Evolutionary conservation across 2,329 filamentous ascomycete genomes (phyloP).

Genomic region (Cryphonectria radicalis): DNA sequence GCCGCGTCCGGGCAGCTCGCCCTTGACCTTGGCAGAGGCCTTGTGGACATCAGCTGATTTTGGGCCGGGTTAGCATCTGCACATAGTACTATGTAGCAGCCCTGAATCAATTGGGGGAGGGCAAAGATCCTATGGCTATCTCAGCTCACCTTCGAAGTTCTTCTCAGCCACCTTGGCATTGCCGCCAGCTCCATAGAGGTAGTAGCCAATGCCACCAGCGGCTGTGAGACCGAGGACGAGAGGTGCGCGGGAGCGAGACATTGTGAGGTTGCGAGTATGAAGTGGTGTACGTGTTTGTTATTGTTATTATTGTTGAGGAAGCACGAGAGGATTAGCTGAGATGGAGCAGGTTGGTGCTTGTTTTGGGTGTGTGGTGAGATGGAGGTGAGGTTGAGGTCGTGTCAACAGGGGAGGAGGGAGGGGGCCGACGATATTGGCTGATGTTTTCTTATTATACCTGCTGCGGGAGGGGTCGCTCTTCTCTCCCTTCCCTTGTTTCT

Average conservation of each 20-base stretch:
- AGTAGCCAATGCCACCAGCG: slow-evolving; percentile 78
- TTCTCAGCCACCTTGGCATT: slow-evolving; percentile 82
- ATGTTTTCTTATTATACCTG: slow-evolving; percentile 3
- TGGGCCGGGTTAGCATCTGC: slow-evolving; percentile 30
- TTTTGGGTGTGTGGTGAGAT: neutral
- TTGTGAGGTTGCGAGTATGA: slow-evolving; percentile 35
- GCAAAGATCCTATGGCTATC: neutral
- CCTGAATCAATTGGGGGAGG: neutral
- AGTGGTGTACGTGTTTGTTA: neutral
- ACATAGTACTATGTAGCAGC: neutral
- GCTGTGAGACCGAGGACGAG: slow-evolving; percentile 63
- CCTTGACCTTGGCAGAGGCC: slow-evolving; percentile 68
- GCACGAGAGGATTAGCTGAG: neutral
- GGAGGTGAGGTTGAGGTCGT: neutral
- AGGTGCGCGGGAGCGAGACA: slow-evolving; percentile 54
- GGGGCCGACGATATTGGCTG: slow-evolving; percentile 6
- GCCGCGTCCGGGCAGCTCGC: slow-evolving; percentile 64
- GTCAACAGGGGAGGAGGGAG: neutral
- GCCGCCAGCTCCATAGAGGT: slow-evolving; percentile 87
- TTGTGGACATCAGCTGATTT: slow-evolving; percentile 74
- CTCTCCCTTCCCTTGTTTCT: slow-evolving; percentile 7
- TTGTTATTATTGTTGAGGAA: neutral
- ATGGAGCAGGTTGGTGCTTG: neutral
- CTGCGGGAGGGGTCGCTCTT: neutral
- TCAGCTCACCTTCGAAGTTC: slow-evolving; percentile 74